Evolutionary conservation across 2,329 filamentous ascomycete genomes (phyloP).

Genomic region (Erysiphe neolycopersici): DNA sequence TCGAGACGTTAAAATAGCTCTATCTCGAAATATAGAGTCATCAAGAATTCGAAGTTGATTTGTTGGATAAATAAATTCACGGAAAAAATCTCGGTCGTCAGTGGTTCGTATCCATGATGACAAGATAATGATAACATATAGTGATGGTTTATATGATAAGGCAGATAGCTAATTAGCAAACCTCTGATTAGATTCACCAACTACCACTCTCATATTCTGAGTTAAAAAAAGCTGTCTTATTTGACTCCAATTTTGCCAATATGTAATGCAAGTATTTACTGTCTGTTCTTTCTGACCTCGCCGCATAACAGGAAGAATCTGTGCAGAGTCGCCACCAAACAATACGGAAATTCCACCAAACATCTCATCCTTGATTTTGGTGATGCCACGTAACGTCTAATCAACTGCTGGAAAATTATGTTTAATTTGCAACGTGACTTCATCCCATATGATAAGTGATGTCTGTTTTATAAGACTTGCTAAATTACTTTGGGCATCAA

Average conservation of each 20-base stretch:
- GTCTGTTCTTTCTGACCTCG: not conserved
- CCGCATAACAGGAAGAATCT: too few species aligned
- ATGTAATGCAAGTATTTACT: not conserved
- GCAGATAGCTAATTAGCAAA: not conserved
- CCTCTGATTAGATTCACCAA: not conserved
- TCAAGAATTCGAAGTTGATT: not conserved
- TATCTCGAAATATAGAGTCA: not conserved
- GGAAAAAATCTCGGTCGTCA: not conserved
- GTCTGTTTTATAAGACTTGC: too few species aligned
- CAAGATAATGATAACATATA: not conserved
- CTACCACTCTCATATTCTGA: not conserved
- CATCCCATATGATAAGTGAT: too few species aligned
- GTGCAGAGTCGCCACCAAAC: too few species aligned
- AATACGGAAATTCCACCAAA: too few species aligned
- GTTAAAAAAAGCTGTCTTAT: not conserved
- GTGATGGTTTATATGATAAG: not conserved
- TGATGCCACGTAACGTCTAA: too few species aligned
- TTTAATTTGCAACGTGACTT: too few species aligned
- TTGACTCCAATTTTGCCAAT: not conserved
- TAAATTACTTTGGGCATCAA: too few species aligned
- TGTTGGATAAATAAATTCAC: not conserved
- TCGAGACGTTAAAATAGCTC: not conserved
- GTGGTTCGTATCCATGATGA: not conserved
- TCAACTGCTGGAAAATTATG: too few species aligned
- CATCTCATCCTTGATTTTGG: too few species aligned